Evolutionary conservation across 805 yeast species (phyloP).

Genomic region (Metschnikowia continentalis): DNA sequence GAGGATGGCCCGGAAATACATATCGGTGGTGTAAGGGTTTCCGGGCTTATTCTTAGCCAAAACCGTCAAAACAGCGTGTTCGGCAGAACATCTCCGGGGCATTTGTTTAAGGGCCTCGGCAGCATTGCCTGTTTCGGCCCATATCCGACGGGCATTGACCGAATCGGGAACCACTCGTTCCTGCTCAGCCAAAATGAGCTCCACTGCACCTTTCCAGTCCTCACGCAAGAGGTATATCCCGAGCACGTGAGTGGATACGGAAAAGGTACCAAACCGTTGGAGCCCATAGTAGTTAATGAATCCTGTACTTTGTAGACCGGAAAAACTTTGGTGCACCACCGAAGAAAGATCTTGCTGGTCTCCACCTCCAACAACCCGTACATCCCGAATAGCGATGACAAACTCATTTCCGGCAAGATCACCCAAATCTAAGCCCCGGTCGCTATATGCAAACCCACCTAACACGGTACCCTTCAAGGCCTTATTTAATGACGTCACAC

Average conservation of each 20-base stretch:
- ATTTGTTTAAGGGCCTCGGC: conserved; percentile 59
- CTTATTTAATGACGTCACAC: conserved; percentile 72
- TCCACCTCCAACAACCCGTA: conserved; percentile 24
- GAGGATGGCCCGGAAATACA: conserved; percentile 79
- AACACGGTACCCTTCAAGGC: conserved; percentile 72
- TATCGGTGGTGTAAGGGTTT: conserved; percentile 40
- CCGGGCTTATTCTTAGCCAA: conserved; percentile 50
- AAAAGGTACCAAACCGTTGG: conserved; percentile 97
- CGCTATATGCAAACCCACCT: conserved; percentile 73
- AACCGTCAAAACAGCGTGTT: conserved; percentile 61
- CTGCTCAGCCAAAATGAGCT: conserved; percentile 79
- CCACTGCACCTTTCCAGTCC: conserved; percentile 78
- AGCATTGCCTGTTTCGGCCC: conserved; percentile 75
- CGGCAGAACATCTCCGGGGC: conserved; percentile 91
- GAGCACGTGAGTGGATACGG: conserved; percentile 82
- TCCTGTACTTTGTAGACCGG: conserved; percentile 61
- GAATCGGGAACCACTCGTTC: conserved; percentile 81
- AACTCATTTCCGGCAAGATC: conserved; percentile 88
- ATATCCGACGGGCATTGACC: conserved; percentile 71
- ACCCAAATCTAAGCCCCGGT: conserved; percentile 65
- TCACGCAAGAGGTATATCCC: conserved; percentile 69
- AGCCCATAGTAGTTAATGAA: conserved; percentile 95
- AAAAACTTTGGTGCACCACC: conserved; percentile 49
- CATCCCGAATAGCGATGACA: conserved; percentile 77
- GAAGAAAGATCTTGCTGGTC: conserved; percentile 32